Conservation (phyloP, 73 alveolate species). For the Tetrahymena elliotti region DNA sequence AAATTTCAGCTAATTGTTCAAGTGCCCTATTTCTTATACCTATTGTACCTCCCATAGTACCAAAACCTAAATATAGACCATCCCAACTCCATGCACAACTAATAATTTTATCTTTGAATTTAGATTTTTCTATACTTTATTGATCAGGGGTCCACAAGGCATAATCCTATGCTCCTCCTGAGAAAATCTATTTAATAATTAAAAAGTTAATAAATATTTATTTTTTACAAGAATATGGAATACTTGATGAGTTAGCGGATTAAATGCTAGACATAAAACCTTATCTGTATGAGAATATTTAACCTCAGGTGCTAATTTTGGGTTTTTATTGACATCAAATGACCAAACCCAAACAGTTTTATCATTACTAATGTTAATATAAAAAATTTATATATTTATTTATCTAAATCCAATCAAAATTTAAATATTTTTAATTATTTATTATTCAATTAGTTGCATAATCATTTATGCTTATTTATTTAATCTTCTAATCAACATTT, state of each 20-base stretch:
- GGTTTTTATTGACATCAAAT: neutral
- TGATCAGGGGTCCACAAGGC: constrained; percentile 33
- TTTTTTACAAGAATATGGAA: neutral
- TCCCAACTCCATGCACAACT: constrained; percentile 42
- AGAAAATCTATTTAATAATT: neutral
- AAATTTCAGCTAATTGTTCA: constrained; percentile 6
- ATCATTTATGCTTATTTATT: too few relatives aligned
- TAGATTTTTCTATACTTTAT: constrained; percentile 10
- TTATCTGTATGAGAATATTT: constrained; percentile 15
- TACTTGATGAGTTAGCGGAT: constrained; percentile 17
- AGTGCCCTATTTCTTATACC: constrained; percentile 27
- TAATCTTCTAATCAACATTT: neutral
- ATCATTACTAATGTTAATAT: neutral
- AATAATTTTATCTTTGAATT: constrained; percentile 25
- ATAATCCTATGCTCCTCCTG: constrained; percentile 10
- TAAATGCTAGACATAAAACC: constrained; percentile 7
- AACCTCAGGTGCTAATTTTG: constrained; percentile 14
- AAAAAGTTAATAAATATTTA: neutral
- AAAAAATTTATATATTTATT: neutral
- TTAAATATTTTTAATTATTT: neutral
- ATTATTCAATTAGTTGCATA: neutral
- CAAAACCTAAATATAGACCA: constrained; percentile 21
- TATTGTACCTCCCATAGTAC: constrained; percentile 20
- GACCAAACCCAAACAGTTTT: constrained; percentile 29
- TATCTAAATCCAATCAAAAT: neutral